Percentiles rank a stretch among this genome's conserved stretches.
These are phyloP conservation scores for Fraxinus sp. DNA, from an alignment of 305 asterid genomes.

Conservation along the genomic window DNA sequence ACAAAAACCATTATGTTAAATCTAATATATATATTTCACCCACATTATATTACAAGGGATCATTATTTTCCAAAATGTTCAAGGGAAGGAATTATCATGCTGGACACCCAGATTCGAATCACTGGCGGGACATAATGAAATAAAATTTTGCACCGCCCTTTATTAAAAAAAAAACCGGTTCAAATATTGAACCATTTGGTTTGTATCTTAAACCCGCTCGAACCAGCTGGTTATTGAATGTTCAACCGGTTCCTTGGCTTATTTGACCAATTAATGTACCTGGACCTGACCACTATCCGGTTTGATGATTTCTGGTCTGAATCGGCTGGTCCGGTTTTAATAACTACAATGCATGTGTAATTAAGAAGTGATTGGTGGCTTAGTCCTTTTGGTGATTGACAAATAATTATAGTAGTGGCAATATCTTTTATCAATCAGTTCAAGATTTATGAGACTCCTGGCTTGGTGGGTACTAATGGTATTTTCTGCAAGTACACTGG, in stretches of 20 bases:
- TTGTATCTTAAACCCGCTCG: not conserved
- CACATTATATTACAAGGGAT: not conserved
- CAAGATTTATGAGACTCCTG: not conserved
- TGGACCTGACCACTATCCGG: not conserved
- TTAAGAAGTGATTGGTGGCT: not conserved
- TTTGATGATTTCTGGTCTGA: not conserved
- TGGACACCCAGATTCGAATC: not conserved
- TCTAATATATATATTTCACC: not conserved
- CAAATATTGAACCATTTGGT: not conserved
- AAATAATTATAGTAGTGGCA: not conserved
- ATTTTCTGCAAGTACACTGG: not conserved
- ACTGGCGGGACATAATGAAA: not conserved
- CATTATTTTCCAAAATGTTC: not conserved
- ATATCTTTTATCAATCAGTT: not conserved
- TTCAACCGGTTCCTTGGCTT: not conserved
- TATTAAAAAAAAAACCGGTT: not conserved
- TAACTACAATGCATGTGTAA: not conserved
- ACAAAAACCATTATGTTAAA: not conserved
- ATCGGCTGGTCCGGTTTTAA: not conserved
- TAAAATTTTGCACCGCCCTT: not conserved
- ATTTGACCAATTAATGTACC: not conserved
- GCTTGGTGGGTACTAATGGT: not conserved
- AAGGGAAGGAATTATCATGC: not conserved
- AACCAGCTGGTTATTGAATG: not conserved
- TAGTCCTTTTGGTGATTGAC: not conserved